These are phyloP conservation scores for Stephania japonica DNA, from an alignment of 164 flowering plant genomes.

Conservation along the genomic window DNA sequence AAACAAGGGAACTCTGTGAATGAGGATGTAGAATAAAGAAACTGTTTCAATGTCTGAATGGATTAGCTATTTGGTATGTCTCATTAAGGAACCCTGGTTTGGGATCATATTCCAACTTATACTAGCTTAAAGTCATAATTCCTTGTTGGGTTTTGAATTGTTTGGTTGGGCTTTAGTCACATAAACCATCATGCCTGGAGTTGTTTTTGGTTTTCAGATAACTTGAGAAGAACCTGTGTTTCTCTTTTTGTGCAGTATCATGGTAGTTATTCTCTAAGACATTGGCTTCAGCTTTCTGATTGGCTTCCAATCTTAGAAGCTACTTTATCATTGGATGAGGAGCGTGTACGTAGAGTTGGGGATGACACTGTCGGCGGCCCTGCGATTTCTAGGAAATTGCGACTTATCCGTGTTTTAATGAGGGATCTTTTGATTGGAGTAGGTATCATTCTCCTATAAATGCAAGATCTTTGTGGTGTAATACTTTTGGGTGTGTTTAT, in stretches of 20 bases:
- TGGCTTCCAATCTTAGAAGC: constrained; percentile 99
- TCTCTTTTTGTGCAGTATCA: constrained; percentile 59
- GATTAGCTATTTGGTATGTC: neutral
- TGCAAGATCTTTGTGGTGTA: neutral
- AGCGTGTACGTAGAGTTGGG: constrained; percentile 77
- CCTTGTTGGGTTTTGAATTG: neutral
- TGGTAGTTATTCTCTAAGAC: constrained; percentile 90
- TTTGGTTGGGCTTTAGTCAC: neutral
- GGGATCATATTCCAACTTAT: neutral
- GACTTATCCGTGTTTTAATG: constrained; percentile 80
- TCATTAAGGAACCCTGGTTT: neutral
- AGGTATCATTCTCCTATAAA: constrained; percentile 20
- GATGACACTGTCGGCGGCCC: constrained; percentile 94
- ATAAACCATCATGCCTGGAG: neutral
- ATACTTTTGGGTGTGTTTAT: neutral
- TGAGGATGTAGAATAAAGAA: neutral
- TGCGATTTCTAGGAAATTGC: constrained; percentile 65
- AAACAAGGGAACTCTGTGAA: neutral
- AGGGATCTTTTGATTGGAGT: constrained; percentile 97
- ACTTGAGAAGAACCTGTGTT: neutral
- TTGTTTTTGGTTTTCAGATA: neutral
- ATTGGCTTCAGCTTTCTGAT: constrained; percentile 93
- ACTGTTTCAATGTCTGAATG: neutral
- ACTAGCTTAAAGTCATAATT: neutral
- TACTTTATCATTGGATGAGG: constrained; percentile 90